Evolutionary conservation across 805 yeast species (phyloP).

Genomic region (Metschnikowia baotianmanensis): DNA sequence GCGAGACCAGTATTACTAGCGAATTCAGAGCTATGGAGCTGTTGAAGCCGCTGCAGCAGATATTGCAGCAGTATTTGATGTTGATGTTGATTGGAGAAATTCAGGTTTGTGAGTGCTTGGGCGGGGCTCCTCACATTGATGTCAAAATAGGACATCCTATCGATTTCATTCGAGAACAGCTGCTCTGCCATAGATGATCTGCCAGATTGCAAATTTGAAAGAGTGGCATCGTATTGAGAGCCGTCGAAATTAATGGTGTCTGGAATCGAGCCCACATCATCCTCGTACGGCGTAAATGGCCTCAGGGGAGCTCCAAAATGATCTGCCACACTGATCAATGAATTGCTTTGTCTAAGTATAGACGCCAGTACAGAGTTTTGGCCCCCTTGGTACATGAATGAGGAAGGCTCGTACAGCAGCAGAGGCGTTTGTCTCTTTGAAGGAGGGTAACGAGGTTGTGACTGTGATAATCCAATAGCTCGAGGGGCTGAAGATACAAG

Average conservation of each 20-base stretch:
- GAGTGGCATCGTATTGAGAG: constrained; percentile 2
- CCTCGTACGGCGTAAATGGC: constrained; percentile 20
- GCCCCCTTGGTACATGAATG: constrained; percentile 12
- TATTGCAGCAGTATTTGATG: too few relatives aligned
- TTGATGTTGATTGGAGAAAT: constrained; percentile 1
- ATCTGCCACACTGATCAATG: constrained; percentile 33
- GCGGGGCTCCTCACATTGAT: constrained; percentile 4
- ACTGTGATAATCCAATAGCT: constrained; percentile 7
- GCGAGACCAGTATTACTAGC: neutral
- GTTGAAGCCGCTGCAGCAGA: constrained; percentile 6
- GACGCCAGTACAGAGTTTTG: constrained; percentile 13
- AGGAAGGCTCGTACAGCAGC: constrained; percentile 20
- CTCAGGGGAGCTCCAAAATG: constrained; percentile 19
- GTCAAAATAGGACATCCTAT: constrained; percentile 8
- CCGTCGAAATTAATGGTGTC: constrained; percentile 9
- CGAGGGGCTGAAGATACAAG: constrained; percentile 12
- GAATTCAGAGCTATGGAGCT: constrained; percentile 3
- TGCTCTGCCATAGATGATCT: constrained; percentile 7
- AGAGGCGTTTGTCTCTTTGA: constrained; percentile 15
- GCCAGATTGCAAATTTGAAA: constrained; percentile 1
- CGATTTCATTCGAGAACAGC: constrained; percentile 1
- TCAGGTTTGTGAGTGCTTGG: constrained; percentile 3
- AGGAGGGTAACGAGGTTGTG: constrained; percentile 12
- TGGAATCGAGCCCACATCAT: constrained; percentile 13
- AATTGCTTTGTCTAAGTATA: constrained; percentile 24